Evolutionary conservation across 2,329 filamentous ascomycete species (phyloP).

Genomic region (Pseudogymnoascus sp.): DNA sequence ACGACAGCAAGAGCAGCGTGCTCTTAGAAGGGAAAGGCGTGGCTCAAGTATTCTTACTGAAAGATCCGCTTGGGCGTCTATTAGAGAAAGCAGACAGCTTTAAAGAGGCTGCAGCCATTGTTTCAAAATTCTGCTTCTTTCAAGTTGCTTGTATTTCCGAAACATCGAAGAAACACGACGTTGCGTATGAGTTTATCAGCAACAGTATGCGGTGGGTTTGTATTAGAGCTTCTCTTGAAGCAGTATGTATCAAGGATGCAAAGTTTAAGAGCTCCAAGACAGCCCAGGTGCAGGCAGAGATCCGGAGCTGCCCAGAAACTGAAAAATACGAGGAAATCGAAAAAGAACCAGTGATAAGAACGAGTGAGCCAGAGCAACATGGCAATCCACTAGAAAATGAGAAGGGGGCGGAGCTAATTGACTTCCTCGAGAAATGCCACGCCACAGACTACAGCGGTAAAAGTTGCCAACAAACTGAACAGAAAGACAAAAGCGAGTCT

Average conservation of each 20-base stretch:
- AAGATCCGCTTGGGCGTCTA: not conserved
- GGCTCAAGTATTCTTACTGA: not conserved
- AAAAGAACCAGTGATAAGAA: not conserved
- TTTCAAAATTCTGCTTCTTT: not conserved
- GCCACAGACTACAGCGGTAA: not conserved
- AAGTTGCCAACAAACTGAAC: not conserved
- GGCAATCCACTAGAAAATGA: not conserved
- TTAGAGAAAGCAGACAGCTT: not conserved
- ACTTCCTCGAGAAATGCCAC: not conserved
- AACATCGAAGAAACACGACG: not conserved
- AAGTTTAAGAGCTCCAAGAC: not conserved
- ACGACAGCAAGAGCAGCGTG: constrained; percentile 3
- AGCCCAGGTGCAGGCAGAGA: not conserved
- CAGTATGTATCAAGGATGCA: not conserved
- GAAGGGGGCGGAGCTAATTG: not conserved
- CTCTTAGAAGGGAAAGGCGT: not conserved
- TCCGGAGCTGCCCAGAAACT: not conserved
- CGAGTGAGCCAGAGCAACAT: not conserved
- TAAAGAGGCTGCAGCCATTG: not conserved
- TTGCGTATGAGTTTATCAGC: not conserved
- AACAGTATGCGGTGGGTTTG: not conserved
- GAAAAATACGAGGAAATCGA: not conserved
- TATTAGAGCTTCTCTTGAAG: not conserved
- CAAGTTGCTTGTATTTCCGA: not conserved
- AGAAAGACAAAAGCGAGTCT: not conserved